Percentiles rank a stretch among this genome's conserved stretches.
Conservation (phyloP, 805 yeast genomes). For the Tetrapisispora arboricola region DNA sequence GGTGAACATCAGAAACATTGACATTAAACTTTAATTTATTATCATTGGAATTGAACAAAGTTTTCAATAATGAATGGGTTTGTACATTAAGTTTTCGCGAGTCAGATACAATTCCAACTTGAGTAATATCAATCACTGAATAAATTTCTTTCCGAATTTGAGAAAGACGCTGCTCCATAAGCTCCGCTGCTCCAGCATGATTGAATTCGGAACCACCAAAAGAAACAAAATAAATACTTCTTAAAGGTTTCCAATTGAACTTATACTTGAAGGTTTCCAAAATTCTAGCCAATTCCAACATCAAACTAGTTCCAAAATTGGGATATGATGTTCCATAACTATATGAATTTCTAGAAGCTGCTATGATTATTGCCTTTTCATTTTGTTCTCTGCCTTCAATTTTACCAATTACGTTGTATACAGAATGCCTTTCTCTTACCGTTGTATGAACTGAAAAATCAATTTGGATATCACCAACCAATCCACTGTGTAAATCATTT, state of each 20-base stretch:
- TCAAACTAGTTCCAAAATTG: conserved; percentile 61
- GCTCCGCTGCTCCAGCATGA: conserved; percentile 74
- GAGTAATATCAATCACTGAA: conserved; percentile 61
- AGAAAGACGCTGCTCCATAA: conserved; percentile 49
- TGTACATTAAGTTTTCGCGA: conserved; percentile 43
- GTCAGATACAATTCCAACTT: conserved; percentile 39
- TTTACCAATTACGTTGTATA: conserved; percentile 72
- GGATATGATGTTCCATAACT: conserved; percentile 67
- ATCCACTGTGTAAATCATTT: conserved; percentile 17
- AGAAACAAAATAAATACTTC: conserved; percentile 73
- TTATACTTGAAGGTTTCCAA: conserved; percentile 54
- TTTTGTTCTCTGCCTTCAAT: conserved; percentile 73
- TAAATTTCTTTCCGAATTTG: conserved; percentile 50
- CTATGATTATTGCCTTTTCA: conserved; percentile 63
- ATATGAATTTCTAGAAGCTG: conserved; percentile 72
- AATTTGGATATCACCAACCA: conserved; percentile 9
- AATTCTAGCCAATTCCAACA: conserved; percentile 61
- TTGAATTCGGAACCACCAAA: conserved; percentile 78
- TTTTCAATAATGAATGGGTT: conserved; percentile 55
- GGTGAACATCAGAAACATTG: conserved; percentile 24
- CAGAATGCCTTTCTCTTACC: conserved; percentile 45
- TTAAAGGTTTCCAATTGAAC: conserved; percentile 70
- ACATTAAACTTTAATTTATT: conserved; percentile 10
- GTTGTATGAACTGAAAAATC: conserved; percentile 34
- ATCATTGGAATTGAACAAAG: conserved; percentile 18